These are phyloP conservation scores for Chlorella ohadii DNA, from an alignment of 139 green algal species.

Conservation along the genomic window DNA sequence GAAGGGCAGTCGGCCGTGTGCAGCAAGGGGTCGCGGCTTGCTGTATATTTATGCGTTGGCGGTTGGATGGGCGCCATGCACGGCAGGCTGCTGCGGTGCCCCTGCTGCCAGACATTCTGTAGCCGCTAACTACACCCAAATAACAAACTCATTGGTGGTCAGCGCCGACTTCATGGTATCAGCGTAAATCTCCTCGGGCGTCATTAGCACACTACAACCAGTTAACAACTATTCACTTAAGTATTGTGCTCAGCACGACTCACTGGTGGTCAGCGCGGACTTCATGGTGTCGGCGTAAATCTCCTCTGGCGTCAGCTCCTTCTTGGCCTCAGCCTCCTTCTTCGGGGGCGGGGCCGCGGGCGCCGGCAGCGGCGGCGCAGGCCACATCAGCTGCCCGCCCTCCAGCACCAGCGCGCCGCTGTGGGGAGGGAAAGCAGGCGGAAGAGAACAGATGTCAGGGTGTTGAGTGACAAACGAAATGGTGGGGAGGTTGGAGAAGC, in stretches of 20 bases:
- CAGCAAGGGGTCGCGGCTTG: too few species aligned
- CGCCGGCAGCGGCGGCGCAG: conserved; percentile 59
- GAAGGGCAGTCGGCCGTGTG: neutral
- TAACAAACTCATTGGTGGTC: conserved; percentile 34
- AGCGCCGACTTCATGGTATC: conserved; percentile 51
- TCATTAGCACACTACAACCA: too few species aligned
- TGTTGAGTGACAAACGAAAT: too few species aligned
- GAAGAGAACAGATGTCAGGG: too few species aligned
- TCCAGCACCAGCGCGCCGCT: conserved; percentile 82
- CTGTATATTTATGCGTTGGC: too few species aligned
- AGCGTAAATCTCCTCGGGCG: conserved; percentile 63
- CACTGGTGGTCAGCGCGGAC: conserved; percentile 29
- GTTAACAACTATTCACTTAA: too few species aligned
- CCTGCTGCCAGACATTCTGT: too few species aligned
- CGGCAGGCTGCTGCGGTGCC: too few species aligned
- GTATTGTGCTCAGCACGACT: neutral
- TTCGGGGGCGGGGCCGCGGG: conserved; percentile 10
- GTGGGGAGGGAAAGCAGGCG: neutral
- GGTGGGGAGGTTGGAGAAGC: conserved; percentile 36
- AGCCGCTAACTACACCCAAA: too few species aligned
- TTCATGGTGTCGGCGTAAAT: conserved; percentile 65
- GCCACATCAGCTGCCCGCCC: conserved; percentile 83
- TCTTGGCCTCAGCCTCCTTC: conserved; percentile 20
- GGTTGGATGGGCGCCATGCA: too few species aligned
- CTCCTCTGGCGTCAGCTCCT: conserved; percentile 51